Base-by-base conservation (phyloP, 805 yeast genomes). In the Candida dendrica region DNA sequence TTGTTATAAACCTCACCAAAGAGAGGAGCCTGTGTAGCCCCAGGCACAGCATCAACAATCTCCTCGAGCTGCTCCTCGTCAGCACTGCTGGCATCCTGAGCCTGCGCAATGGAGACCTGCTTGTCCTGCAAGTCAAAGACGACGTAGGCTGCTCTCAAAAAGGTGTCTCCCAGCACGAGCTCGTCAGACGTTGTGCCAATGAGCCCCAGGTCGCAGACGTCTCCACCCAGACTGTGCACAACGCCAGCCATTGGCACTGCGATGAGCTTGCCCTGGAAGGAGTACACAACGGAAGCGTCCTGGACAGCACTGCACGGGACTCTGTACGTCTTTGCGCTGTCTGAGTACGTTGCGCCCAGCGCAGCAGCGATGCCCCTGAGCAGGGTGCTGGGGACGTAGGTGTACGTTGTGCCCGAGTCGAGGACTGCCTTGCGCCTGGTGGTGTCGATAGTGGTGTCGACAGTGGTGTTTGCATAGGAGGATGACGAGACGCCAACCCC, bases 51-150 rank as follows among this genome's bases (percentile, higher is more conserved):
- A 30, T 5, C 9, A 30, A 9, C 6, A 14, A 15, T 30, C 11
- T n/a, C 36, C 20, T 42, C 42, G n/a, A n/a, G n/a, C 29, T 36
- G 33, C 14, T 36, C 26, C 3, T 29, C 36, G 6, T 6, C 26
- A 9, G 32, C 37, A 17, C 17, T 32, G n/a, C n/a, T n/a, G n/a
- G n/a, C n/a, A 32, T 32, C n/a, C 9, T 30, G 58, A 26, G 74
- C 69, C 43, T 68, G 72, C 15, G 82, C 88, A 42, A 84, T 47
- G 0, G 81, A 75, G 29, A 83, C 64, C 53, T 74, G 68, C 38
- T 57, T 59, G 50, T 71, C 72, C 19, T 80, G 86, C 39, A 81
- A 63, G 57, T 85, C 85, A 58, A 72, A 81, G 14, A 81, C 87
- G 22, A 75, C 72, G 55, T 84, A 85, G 4, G 81, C 72, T 31